phyloP scores from a whole-genome alignment of 75 land plant genomes.

The Cunninghamia lanceolata region DNA sequence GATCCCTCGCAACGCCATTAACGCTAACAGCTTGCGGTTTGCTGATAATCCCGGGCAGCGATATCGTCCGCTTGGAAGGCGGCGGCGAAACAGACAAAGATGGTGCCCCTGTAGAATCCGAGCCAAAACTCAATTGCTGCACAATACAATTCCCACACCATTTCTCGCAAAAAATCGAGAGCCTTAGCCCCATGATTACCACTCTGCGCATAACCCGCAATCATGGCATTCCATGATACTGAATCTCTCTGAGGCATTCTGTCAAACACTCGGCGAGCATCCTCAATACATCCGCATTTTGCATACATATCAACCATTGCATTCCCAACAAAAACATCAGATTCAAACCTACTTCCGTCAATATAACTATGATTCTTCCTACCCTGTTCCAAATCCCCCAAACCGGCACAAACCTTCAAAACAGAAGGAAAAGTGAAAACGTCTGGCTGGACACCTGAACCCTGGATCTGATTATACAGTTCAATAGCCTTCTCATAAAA shows the following conservation, averaged over 20 bases:
- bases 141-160: slow-evolving; percentile 25
- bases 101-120: slow-evolving; percentile 15
- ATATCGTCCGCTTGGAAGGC: slow-evolving; percentile 7
- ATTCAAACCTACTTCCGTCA: too few relatives aligned
- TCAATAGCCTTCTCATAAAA: too few relatives aligned
- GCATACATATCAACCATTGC: slow-evolving; percentile 29
- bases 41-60: background rate
- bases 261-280: too few relatives aligned
- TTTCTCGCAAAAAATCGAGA: slow-evolving; percentile 42
- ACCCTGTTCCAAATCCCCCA: background rate
- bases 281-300: slow-evolving; percentile 22
- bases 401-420: slow-evolving; percentile 42
- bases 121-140: slow-evolving; percentile 15
- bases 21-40: slow-evolving; percentile 5
- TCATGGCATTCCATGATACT: too few relatives aligned
- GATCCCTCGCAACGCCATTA: slow-evolving; percentile 14
- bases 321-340: slow-evolving; percentile 33
- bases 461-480: slow-evolving; percentile 38
- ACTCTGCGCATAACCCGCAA: too few relatives aligned
- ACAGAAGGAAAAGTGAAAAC: slow-evolving; percentile 39
- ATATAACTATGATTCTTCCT: slow-evolving; percentile 27
- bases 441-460: slow-evolving; percentile 33
- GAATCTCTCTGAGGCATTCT: too few relatives aligned
- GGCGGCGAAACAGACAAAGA: slow-evolving; percentile 12
- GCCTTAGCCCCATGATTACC: slow-evolving; percentile 20